Conservation (phyloP, 2,329 filamentous ascomycete genomes). For the Phialocephala subalpina region DNA sequence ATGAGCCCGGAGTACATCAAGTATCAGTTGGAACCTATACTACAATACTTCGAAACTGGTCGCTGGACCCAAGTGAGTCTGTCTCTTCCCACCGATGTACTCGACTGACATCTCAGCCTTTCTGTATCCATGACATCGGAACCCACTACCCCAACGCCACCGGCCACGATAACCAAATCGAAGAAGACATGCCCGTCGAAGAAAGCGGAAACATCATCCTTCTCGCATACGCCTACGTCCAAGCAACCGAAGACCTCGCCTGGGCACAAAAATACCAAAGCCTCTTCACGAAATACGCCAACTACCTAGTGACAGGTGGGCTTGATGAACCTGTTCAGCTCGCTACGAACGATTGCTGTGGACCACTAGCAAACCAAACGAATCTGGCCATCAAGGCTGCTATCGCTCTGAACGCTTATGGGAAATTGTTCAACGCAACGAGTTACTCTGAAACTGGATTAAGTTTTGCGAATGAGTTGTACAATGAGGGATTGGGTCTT, state of each 20-base stretch:
- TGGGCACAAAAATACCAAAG: conserved; percentile 1
- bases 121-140: conserved; percentile 3
- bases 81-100: background rate
- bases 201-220: conserved; percentile 2
- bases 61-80: background rate
- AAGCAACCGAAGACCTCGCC: background rate
- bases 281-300: background rate
- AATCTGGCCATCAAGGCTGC: background rate
- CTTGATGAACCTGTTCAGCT: conserved; percentile 6
- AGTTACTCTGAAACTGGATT: background rate
- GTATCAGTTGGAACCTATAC: background rate
- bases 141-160: conserved; percentile 2
- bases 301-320: background rate
- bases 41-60: background rate
- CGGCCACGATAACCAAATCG: background rate
- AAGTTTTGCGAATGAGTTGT: background rate
- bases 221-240: background rate
- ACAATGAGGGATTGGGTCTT: background rate
- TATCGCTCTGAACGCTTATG: background rate
- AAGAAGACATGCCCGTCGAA: conserved; percentile 1
- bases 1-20: background rate
- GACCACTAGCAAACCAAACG: background rate
- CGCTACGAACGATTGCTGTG: background rate
- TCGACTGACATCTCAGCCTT: background rate
- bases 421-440: background rate